phyloP scores from a whole-genome alignment of 2,329 filamentous ascomycete genomes.

The Aspergillus thermomutatus region DNA sequence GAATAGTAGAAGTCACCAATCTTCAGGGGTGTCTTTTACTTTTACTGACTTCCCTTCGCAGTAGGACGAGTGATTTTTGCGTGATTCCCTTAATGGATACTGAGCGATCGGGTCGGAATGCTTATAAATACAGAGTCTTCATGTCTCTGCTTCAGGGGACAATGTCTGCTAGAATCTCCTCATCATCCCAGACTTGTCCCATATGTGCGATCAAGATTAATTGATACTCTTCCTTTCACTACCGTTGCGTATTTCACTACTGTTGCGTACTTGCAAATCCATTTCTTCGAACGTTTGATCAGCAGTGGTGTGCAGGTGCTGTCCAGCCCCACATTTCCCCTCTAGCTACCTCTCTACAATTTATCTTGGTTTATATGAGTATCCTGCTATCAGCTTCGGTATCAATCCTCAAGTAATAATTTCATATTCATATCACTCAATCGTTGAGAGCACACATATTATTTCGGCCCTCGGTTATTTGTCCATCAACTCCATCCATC shows the following conservation, averaged over 20 bases:
- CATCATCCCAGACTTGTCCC: background rate
- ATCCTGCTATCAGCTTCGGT: background rate
- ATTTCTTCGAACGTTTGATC: background rate
- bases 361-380: too few relatives aligned
- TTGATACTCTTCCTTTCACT: background rate
- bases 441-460: background rate
- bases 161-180: background rate
- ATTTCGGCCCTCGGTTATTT: background rate
- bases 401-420: background rate
- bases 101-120: background rate
- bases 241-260: background rate
- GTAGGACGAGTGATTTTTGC: background rate
- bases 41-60: background rate
- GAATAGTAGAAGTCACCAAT: background rate
- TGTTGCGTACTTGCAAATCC: background rate
- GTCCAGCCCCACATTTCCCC: background rate
- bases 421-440: background rate
- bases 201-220: background rate
- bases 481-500: constrained; percentile 8
- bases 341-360: background rate
- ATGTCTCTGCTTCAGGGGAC: background rate
- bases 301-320: background rate
- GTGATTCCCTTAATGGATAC: background rate
- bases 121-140: background rate
- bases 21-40: background rate